Percentiles rank a stretch among this genome's conserved stretches.
These are phyloP conservation scores for Talaromyces piceae DNA, from an alignment of 2,329 filamentous ascomycete species.

Conservation along the genomic window DNA sequence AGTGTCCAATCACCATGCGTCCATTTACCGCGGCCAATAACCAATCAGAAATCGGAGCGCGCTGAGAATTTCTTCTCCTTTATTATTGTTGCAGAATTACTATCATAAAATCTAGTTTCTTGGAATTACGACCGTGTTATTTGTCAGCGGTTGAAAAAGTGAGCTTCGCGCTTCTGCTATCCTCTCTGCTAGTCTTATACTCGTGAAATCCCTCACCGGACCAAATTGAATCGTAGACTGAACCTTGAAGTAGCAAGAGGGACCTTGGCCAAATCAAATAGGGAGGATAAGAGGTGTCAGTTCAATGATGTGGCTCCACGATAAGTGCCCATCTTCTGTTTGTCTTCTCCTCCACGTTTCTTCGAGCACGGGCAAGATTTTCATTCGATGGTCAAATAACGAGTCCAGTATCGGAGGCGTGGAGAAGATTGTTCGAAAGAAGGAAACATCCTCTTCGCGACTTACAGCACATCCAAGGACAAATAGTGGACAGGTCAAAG, in stretches of 20 bases:
- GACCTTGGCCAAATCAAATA: not conserved
- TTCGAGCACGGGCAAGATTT: constrained; percentile 1
- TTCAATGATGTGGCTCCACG: not conserved
- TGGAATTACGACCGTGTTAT: not conserved
- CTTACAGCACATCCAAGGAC: not conserved
- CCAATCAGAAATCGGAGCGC: constrained; percentile 3
- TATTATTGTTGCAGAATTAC: no score
- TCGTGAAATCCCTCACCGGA: not conserved
- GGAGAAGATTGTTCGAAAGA: not conserved
- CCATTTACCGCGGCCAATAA: not conserved
- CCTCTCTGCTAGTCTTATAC: not conserved
- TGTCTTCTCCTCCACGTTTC: constrained; percentile 1
- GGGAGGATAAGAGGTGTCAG: not conserved
- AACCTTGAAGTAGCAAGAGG: not conserved
- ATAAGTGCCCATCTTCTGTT: not conserved
- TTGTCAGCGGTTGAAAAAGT: not conserved
- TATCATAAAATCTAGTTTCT: no score
- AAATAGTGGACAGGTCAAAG: constrained; percentile 1
- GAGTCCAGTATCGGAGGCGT: constrained; percentile 1
- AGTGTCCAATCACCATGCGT: not conserved
- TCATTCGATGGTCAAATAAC: not conserved
- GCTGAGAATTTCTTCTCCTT: not conserved
- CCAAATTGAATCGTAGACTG: not conserved
- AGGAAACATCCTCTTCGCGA: not conserved
- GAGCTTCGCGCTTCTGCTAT: not conserved